phyloP scores from a whole-genome alignment of 1,284 basidiomycete species.

The Puccinia polysora region DNA sequence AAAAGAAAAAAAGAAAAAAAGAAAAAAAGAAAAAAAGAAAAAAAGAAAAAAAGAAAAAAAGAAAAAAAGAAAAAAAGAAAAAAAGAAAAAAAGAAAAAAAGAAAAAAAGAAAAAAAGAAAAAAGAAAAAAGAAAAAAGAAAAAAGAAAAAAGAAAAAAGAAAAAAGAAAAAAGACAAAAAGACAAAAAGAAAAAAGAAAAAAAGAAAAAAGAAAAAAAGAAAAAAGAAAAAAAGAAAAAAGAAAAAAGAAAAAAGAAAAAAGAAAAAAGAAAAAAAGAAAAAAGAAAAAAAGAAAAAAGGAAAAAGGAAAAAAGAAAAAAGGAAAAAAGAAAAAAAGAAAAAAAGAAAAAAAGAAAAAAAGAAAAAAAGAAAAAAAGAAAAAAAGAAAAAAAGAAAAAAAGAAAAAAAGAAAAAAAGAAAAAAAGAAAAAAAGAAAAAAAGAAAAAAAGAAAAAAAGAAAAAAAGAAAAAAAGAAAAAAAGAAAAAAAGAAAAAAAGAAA shows the following conservation, averaged over 20 bases:
- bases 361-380: neutral
- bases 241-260: neutral
- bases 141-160: no score
- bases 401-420: neutral
- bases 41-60: no score
- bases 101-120: no score
- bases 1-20: no score
- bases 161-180: no score
- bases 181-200: neutral
- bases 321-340: neutral
- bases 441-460: neutral
- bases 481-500: neutral
- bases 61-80: no score
- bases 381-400: neutral
- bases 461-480: neutral
- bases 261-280: neutral
- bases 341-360: neutral
- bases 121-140: no score
- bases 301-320: neutral
- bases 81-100: no score
- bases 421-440: neutral
- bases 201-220: neutral
- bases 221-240: neutral
- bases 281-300: neutral
- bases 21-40: no score